Percentiles rank a stretch among this genome's conserved stretches.
Conservation (phyloP, 768 basidiomycete genomes). For the Gelatoporia subvermispora region DNA sequence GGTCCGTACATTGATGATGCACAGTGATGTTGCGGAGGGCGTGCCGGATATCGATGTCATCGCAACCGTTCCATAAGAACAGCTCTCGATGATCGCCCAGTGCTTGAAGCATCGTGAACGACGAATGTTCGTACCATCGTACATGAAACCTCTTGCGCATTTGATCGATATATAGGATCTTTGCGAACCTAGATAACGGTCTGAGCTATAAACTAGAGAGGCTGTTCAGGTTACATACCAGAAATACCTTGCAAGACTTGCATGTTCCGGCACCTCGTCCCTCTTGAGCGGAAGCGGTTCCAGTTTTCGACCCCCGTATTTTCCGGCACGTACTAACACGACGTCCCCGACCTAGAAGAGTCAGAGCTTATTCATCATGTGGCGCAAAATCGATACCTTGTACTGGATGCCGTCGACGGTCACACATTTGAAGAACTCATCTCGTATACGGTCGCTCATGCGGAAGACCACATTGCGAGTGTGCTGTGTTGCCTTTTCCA, state of each 20-base stretch:
- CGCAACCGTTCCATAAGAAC: constrained; percentile 54
- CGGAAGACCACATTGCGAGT: neutral
- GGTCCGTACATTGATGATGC: constrained; percentile 23
- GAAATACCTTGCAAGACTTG: constrained; percentile 52
- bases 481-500: neutral
- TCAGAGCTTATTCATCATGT: neutral
- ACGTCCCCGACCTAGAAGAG: constrained; percentile 56
- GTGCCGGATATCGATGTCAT: constrained; percentile 29
- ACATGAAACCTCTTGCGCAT: constrained; percentile 47
- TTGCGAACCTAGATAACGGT: constrained; percentile 56
- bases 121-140: constrained; percentile 73
- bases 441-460: neutral
- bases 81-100: constrained; percentile 61
- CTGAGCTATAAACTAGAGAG: neutral
- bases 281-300: constrained; percentile 31
- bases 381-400: constrained; percentile 8
- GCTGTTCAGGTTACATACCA: constrained; percentile 38
- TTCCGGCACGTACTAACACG: constrained; percentile 44
- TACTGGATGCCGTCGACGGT: constrained; percentile 41
- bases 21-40: constrained; percentile 49
- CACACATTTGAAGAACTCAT: constrained; percentile 28
- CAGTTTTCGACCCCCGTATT: constrained; percentile 24
- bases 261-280: constrained; percentile 31
- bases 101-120: constrained; percentile 55
- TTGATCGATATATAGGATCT: constrained; percentile 49